These are phyloP conservation scores for Paragyromitra xinjiangensis DNA, from an alignment of 495 filamentous ascomycete species.

Conservation along the genomic window DNA sequence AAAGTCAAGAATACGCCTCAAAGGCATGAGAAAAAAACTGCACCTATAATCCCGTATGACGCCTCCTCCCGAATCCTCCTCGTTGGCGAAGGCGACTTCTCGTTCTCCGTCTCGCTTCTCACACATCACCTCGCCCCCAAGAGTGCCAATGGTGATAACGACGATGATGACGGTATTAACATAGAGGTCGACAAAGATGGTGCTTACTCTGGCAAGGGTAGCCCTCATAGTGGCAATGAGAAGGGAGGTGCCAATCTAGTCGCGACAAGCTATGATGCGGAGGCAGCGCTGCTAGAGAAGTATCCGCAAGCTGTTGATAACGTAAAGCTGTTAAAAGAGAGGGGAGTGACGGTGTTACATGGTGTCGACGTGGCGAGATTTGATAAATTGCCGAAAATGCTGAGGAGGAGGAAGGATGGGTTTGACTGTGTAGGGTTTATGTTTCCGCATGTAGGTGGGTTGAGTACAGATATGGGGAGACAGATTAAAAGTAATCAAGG, in stretches of 20 bases:
- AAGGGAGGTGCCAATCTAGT: constrained; percentile 11
- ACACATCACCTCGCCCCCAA: constrained; percentile 71
- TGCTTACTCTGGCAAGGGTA: constrained; percentile 6
- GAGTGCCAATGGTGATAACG: constrained; percentile 60
- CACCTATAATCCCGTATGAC: constrained; percentile 77
- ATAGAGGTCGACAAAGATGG: constrained; percentile 15
- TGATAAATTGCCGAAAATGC: constrained; percentile 28
- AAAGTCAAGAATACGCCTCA: constrained; percentile 23
- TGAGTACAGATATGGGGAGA: constrained; percentile 89
- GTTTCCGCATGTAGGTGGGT: constrained; percentile 94
- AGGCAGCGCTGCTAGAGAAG: constrained; percentile 66
- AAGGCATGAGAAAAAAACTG: constrained; percentile 45
- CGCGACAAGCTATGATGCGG: constrained; percentile 70
- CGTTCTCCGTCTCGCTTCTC: constrained; percentile 80
- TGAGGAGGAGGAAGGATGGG: constrained; percentile 58
- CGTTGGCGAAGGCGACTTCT: constrained; percentile 94
- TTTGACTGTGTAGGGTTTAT: constrained; percentile 90
- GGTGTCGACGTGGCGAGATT: constrained; percentile 39
- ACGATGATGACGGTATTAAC: constrained; percentile 1
- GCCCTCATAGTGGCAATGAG: background rate
- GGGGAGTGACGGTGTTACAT: constrained; percentile 61
- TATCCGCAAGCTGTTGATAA: constrained; percentile 78
- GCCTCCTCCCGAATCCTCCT: constrained; percentile 77
- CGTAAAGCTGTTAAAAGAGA: constrained; percentile 61
- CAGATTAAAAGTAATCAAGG: constrained; percentile 91